These are phyloP conservation scores for Sporothrix luriei DNA, from an alignment of 2,329 filamentous ascomycete species.

Conservation along the genomic window DNA sequence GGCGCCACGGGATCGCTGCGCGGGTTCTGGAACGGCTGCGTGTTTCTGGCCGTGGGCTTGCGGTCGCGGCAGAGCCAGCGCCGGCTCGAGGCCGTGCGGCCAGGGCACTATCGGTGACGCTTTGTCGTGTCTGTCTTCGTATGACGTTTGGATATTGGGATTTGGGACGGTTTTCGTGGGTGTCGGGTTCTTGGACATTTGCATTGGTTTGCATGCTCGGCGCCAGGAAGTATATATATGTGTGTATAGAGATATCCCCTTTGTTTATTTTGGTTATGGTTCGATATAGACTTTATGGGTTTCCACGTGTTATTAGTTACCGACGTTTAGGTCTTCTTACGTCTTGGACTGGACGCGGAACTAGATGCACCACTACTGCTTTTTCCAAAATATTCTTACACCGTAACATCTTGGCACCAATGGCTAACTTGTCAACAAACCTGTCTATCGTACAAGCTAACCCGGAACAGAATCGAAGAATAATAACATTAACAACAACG, in stretches of 20 bases:
- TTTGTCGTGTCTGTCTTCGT: background rate
- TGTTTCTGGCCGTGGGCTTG: conserved; percentile 46
- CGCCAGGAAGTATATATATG: background rate
- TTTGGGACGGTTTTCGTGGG: background rate
- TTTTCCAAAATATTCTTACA: background rate
- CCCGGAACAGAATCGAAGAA: background rate
- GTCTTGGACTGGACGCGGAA: too few species aligned
- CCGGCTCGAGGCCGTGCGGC: conserved; percentile 20
- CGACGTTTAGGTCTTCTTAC: background rate
- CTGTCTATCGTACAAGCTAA: background rate
- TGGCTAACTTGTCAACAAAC: too few species aligned
- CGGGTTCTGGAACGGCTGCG: conserved; percentile 46
- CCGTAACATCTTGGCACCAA: background rate
- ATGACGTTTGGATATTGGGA: background rate
- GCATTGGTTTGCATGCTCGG: background rate
- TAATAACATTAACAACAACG: background rate
- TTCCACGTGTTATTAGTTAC: background rate
- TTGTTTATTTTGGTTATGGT: background rate
- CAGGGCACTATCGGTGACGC: background rate
- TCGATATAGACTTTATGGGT: conserved; percentile 13
- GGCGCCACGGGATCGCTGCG: conserved; percentile 44
- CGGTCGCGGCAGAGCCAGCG: conserved; percentile 37
- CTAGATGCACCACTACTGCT: background rate
- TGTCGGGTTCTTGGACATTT: background rate
- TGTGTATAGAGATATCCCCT: too few species aligned